Evolutionary conservation across 1,284 basidiomycete genomes (phyloP).

Genomic region (Trametes polyzona): DNA sequence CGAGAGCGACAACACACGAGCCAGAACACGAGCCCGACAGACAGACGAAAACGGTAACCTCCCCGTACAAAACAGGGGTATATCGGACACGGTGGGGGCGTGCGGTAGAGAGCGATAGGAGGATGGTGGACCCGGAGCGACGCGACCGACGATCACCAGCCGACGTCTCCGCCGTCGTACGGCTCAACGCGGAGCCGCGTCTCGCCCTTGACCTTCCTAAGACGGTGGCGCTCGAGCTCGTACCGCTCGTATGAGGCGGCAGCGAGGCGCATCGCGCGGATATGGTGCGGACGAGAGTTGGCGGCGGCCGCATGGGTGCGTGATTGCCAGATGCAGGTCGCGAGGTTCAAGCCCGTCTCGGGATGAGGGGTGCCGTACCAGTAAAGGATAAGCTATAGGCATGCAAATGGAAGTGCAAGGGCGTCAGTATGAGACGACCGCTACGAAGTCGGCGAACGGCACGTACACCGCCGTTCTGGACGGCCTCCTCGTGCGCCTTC

Average conservation of each 20-base stretch:
- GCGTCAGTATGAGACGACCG: too few relatives aligned
- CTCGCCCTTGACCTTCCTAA: constrained; percentile 68
- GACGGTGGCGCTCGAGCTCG: constrained; percentile 72
- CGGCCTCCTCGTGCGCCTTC: constrained; percentile 88
- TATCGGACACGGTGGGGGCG: too few relatives aligned
- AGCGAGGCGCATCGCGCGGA: constrained; percentile 82
- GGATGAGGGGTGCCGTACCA: constrained; percentile 90
- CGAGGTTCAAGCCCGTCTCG: constrained; percentile 80
- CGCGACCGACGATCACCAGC: constrained; percentile 61
- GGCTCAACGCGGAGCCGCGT: constrained; percentile 56
- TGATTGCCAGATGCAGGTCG: constrained; percentile 95
- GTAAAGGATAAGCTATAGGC: constrained; percentile 71
- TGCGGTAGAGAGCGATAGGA: too few relatives aligned
- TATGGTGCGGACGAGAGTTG: constrained; percentile 79
- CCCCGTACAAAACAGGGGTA: neutral
- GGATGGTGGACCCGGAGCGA: too few relatives aligned
- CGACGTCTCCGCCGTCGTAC: constrained; percentile 71
- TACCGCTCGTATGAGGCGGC: constrained; percentile 80
- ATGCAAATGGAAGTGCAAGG: neutral
- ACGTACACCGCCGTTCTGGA: constrained; percentile 80
- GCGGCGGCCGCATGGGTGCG: constrained; percentile 81
- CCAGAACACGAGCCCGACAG: neutral
- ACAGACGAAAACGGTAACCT: neutral
- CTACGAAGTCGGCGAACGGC: too few relatives aligned
- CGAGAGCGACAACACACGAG: constrained; percentile 1